These are phyloP conservation scores for Coemansia biformis DNA, from an alignment of 192 early-diverging fungal species.

Conservation along the genomic window DNA sequence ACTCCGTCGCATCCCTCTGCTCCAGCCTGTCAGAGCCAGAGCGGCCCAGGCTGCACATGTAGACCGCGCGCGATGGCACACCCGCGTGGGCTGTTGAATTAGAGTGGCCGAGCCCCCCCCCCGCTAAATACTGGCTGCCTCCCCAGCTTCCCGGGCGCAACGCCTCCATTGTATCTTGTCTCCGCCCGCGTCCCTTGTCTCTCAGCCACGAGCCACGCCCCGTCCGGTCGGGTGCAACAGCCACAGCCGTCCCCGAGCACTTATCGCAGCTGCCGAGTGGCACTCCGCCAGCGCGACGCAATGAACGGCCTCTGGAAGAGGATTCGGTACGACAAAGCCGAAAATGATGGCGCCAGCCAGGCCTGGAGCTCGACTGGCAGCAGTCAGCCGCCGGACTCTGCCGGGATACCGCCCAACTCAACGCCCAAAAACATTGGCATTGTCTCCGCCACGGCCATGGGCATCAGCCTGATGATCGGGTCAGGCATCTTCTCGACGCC, in stretches of 20 bases:
- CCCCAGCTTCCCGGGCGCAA: background rate
- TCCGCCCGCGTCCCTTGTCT: no score
- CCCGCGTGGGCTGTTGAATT: no score
- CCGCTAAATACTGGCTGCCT: background rate
- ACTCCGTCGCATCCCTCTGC: no score
- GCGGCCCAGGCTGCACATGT: no score
- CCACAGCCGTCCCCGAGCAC: no score
- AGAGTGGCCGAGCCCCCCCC: no score
- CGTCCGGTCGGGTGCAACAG: no score
- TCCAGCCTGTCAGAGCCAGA: no score
- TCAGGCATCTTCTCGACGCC: slow-evolving; percentile 79
- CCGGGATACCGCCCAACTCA: background rate
- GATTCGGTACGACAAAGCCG: slow-evolving; percentile 8
- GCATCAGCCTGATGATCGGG: slow-evolving; percentile 73
- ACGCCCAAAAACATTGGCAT: slow-evolving; percentile 44
- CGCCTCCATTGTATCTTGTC: background rate
- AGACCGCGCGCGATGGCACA: no score
- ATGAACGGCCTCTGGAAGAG: slow-evolving; percentile 14
- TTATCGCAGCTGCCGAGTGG: no score
- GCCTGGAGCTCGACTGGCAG: background rate
- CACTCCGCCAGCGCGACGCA: no score
- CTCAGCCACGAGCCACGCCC: no score
- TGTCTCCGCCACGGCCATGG: slow-evolving; percentile 62
- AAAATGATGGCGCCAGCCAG: background rate
- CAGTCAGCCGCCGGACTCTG: background rate